Conservation (phyloP, 2,329 filamentous ascomycete genomes). For the Alternaria ventricosa region DNA sequence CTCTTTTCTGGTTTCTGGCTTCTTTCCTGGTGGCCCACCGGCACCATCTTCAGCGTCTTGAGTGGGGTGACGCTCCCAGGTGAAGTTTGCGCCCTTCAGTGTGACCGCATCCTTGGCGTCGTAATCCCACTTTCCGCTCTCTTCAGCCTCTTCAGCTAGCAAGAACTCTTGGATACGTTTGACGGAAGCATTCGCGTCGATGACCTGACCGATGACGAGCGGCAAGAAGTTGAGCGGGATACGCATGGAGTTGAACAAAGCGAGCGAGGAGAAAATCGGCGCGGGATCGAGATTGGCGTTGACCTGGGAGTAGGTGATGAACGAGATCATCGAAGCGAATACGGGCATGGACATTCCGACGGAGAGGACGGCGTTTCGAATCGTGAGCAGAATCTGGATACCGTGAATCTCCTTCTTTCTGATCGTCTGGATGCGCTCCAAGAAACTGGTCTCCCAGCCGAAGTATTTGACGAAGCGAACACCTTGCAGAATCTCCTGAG, state of each 20-base stretch:
- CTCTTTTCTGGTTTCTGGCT: conserved; percentile 55
- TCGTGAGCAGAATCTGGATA: conserved; percentile 83
- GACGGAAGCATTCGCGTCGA: conserved; percentile 86
- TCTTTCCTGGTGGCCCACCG: conserved; percentile 36
- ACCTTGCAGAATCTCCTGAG: conserved; percentile 88
- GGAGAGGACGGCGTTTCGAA: conserved; percentile 84
- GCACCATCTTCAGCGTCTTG: conserved; percentile 50
- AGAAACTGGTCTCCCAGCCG: conserved; percentile 90
- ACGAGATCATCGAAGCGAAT: conserved; percentile 93
- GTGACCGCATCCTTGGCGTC: conserved; percentile 66
- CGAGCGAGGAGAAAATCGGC: conserved; percentile 87
- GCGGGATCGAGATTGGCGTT: conserved; percentile 75
- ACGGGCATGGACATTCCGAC: conserved; percentile 86
- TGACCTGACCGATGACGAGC: conserved; percentile 84
- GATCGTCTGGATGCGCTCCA: conserved; percentile 76
- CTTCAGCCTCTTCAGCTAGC: conserved; percentile 80
- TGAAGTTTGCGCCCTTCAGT: conserved; percentile 77
- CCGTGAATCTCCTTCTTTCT: conserved; percentile 77
- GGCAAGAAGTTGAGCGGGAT: conserved; percentile 90
- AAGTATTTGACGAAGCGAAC: conserved; percentile 97
- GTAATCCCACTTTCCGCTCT: conserved; percentile 68
- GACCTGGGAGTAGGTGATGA: conserved; percentile 76
- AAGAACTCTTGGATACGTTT: conserved; percentile 88
- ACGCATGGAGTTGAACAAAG: conserved; percentile 89
- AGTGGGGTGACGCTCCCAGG: conserved; percentile 78